Percentiles rank a stretch among this genome's conserved stretches.
Evolutionary conservation across 371 early-diverging fungal genomes (phyloP).

Genomic region (Ecytonucleospora hepatopenaei): DNA sequence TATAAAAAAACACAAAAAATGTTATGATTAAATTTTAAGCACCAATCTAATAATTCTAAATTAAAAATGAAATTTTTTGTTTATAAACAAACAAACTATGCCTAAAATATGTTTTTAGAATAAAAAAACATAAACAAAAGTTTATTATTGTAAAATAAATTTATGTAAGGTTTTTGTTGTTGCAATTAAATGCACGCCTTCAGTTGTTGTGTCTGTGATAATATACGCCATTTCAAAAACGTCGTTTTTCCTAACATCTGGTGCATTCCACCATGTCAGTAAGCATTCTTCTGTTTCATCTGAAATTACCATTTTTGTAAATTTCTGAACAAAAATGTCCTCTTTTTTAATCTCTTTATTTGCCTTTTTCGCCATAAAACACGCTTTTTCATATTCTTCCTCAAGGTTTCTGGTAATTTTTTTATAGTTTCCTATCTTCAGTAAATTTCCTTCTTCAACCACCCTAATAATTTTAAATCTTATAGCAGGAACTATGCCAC

Average conservation of each 20-base stretch:
- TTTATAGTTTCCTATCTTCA: conserved; percentile 30
- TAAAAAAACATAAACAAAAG: background rate
- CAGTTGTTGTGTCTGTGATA: conserved; percentile 1
- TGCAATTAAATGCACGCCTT: conserved; percentile 40
- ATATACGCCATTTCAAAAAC: conserved; percentile 27
- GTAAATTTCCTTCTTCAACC: conserved; percentile 35
- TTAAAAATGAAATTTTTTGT: no score
- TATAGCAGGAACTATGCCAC: conserved; percentile 37
- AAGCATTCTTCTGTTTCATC: conserved; percentile 39
- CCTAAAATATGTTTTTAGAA: background rate
- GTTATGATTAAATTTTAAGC: no score
- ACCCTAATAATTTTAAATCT: conserved; percentile 27
- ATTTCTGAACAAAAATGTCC: conserved; percentile 36
- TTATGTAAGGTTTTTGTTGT: conserved; percentile 31
- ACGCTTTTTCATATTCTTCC: conserved; percentile 43
- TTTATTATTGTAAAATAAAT: background rate
- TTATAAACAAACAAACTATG: no score
- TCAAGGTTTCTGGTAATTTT: conserved; percentile 40
- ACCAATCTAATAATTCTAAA: no score
- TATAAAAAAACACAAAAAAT: no score
- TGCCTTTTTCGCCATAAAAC: conserved; percentile 21
- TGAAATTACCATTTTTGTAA: conserved; percentile 25
- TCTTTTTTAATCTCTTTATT: conserved; percentile 11
- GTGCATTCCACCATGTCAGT: conserved; percentile 48
- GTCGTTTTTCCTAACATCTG: conserved; percentile 26